Conservation (phyloP, 2,329 filamentous ascomycete species). For the Cucurbitaria berberidis region DNA sequence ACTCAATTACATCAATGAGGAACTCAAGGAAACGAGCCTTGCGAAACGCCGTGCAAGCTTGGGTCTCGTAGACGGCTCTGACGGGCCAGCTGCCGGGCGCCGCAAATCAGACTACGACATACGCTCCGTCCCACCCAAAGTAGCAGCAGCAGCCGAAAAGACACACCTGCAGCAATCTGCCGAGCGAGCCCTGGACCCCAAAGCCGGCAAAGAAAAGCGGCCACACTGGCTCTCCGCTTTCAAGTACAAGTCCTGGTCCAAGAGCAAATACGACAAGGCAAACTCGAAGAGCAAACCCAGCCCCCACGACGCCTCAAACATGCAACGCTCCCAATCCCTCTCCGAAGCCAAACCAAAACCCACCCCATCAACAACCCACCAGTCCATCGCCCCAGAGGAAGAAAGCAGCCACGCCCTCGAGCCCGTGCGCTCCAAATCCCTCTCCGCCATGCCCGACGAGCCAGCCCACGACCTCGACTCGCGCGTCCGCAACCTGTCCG, state of each 20-base stretch:
- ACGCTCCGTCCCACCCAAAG: conserved; percentile 14
- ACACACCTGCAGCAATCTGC: conserved; percentile 30
- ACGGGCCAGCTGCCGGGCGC: conserved; percentile 16
- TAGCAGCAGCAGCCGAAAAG: conserved; percentile 15
- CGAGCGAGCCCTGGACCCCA: conserved; percentile 25
- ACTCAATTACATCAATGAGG: conserved; percentile 51
- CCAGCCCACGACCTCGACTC: conserved; percentile 32
- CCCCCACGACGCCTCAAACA: conserved; percentile 18
- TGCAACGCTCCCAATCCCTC: conserved; percentile 39
- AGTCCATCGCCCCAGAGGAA: too few species aligned
- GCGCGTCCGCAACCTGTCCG: conserved; percentile 26
- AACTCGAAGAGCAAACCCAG: conserved; percentile 31
- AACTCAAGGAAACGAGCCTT: conserved; percentile 36
- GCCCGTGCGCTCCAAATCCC: conserved; percentile 42
- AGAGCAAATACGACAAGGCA: conserved; percentile 24
- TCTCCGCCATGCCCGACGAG: conserved; percentile 40
- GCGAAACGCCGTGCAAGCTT: conserved; percentile 24
- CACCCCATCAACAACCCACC: not conserved
- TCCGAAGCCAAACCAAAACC: conserved; percentile 8
- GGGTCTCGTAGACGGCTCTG: conserved; percentile 11
- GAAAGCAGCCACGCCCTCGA: conserved; percentile 29
- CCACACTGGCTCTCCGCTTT: conserved; percentile 40
- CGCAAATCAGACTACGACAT: conserved; percentile 33
- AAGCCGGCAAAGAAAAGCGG: conserved; percentile 33
- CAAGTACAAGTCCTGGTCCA: conserved; percentile 32